A percentile compares a stretch with the other conserved stretches of the same genome.
phyloP scores from a whole-genome alignment of 345 rosid genomes.

The Populus euphratica region DNA sequence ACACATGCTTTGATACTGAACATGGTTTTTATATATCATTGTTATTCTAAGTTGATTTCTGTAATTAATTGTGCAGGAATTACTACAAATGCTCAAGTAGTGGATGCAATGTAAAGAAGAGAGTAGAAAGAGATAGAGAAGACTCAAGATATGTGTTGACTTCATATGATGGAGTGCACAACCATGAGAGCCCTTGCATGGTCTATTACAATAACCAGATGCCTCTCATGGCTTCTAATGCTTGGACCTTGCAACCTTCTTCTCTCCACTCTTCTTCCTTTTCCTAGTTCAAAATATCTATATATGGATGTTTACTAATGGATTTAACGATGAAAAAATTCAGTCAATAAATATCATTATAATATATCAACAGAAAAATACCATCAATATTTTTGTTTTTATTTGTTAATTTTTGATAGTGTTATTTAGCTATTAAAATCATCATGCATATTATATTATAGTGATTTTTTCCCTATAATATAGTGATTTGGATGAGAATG shows the following conservation, averaged over 20 bases:
- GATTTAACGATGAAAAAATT: too few relatives aligned
- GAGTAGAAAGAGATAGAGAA: slow-evolving; percentile 27
- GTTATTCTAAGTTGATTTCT: not conserved
- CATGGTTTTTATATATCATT: too few relatives aligned
- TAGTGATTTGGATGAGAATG: too few relatives aligned
- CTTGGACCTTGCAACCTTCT: slow-evolving; percentile 13
- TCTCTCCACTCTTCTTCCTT: slow-evolving; percentile 16
- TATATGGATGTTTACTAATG: too few relatives aligned
- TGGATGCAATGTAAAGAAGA: slow-evolving; percentile 30
- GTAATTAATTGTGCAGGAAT: slow-evolving; percentile 12
- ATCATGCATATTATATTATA: not conserved
- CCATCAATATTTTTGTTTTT: too few relatives aligned
- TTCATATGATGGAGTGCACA: slow-evolving; percentile 27
- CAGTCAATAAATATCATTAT: too few relatives aligned
- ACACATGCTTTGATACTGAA: too few relatives aligned
- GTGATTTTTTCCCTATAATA: too few relatives aligned
- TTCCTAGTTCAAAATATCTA: not conserved
- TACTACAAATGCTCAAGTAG: slow-evolving; percentile 25
- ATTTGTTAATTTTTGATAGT: too few relatives aligned
- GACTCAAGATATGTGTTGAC: slow-evolving; percentile 27
- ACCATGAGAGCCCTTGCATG: slow-evolving; percentile 41
- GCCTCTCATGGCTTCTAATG: slow-evolving; percentile 9
- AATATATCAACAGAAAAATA: too few relatives aligned
- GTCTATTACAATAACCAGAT: slow-evolving; percentile 34
- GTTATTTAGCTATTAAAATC: not conserved